These are phyloP conservation scores for Colletotrichum lini DNA, from an alignment of 2,329 filamentous ascomycete species.

Conservation along the genomic window DNA sequence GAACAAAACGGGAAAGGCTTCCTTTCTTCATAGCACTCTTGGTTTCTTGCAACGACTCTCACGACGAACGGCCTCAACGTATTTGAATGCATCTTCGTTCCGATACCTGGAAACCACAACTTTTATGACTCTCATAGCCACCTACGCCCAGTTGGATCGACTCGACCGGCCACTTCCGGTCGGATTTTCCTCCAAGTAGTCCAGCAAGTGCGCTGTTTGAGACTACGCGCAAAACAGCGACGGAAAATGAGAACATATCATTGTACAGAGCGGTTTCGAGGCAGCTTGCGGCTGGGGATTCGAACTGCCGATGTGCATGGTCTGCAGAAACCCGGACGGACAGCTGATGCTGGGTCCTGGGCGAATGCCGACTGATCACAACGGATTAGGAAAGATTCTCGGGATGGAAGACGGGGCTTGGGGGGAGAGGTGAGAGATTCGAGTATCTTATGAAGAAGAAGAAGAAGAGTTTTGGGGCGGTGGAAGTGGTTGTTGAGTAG, in stretches of 20 bases:
- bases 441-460: conserved; percentile 41
- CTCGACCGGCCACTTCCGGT: conserved; percentile 9
- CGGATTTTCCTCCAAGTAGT: not conserved
- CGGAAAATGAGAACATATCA: conserved; percentile 8
- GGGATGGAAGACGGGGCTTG: conserved; percentile 28
- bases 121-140: conserved; percentile 28
- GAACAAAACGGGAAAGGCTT: conserved; percentile 46
- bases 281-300: conserved; percentile 19
- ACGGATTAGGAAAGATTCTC: conserved; percentile 24
- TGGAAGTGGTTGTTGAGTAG: conserved; percentile 45
- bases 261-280: conserved; percentile 6
- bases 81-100: conserved; percentile 40
- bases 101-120: conserved; percentile 30
- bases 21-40: conserved; percentile 40
- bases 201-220: not conserved
- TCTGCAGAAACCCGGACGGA: not conserved
- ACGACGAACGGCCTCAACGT: conserved; percentile 41
- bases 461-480: conserved; percentile 43
- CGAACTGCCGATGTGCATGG: conserved; percentile 20
- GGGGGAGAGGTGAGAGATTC: conserved; percentile 38
- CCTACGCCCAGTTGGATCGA: not conserved
- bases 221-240: conserved; percentile 12
- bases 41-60: conserved; percentile 42
- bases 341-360: not conserved
- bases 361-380: not conserved